Conservation (phyloP, 1,284 basidiomycete genomes). For the Serendipita sp. region DNA sequence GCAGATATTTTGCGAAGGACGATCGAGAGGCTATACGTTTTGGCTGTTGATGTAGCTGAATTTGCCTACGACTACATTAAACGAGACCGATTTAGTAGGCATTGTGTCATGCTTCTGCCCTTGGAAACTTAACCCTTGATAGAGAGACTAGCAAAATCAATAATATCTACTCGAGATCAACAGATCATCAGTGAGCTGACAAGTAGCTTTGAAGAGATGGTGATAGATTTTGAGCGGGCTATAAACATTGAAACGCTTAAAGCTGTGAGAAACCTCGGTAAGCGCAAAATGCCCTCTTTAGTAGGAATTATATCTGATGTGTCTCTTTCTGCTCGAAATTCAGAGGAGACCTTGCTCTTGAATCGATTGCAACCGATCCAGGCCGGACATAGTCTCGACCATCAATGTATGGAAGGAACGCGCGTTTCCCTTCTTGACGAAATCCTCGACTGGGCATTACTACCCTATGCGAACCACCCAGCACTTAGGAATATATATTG, state of each 20-base stretch:
- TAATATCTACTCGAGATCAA: background rate
- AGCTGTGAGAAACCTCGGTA: background rate
- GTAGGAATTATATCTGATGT: background rate
- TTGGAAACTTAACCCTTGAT: background rate
- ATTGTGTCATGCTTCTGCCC: background rate
- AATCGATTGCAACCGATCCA: background rate
- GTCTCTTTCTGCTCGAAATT: background rate
- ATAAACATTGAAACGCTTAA: background rate
- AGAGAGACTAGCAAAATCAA: background rate
- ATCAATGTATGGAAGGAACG: background rate
- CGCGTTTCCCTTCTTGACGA: background rate
- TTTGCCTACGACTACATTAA: background rate
- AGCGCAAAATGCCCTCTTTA: background rate
- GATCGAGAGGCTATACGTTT: background rate
- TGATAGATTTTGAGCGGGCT: background rate
- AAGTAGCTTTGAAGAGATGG: background rate
- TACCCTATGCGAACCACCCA: background rate
- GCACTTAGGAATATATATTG: slow-evolving; percentile 13
- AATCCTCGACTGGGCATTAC: background rate
- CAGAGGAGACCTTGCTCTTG: background rate
- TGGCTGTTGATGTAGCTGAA: background rate
- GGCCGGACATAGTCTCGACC: background rate
- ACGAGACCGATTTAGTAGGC: background rate
- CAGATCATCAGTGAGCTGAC: background rate
- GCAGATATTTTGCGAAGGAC: background rate